These are phyloP conservation scores for Pestalotiopsis fici DNA, from an alignment of 2,329 filamentous ascomycete species.

Conservation along the genomic window DNA sequence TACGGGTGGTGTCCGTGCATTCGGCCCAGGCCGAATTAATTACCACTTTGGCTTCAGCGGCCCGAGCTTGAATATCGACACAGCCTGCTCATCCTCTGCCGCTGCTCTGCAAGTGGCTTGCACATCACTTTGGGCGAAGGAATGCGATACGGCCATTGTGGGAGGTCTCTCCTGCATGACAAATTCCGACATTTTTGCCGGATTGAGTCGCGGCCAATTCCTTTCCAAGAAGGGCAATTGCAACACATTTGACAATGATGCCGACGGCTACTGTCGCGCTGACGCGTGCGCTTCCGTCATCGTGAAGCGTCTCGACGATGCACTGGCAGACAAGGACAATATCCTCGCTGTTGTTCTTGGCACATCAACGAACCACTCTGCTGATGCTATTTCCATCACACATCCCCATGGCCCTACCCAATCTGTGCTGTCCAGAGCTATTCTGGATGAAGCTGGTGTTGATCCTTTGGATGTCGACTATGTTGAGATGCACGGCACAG, in stretches of 20 bases:
- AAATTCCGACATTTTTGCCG: conserved; percentile 79
- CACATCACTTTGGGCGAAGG: conserved; percentile 71
- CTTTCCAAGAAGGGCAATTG: conserved; percentile 75
- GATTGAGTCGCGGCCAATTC: conserved; percentile 76
- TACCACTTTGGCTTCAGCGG: conserved; percentile 42
- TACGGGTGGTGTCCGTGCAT: conserved; percentile 50
- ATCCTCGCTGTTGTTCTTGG: conserved; percentile 76
- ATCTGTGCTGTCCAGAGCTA: conserved; percentile 67
- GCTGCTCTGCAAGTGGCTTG: conserved; percentile 50
- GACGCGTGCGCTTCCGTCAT: conserved; percentile 76
- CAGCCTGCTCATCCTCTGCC: conserved; percentile 40
- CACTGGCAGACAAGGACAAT: conserved; percentile 74
- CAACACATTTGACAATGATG: conserved; percentile 79
- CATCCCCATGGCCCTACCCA: conserved; percentile 80
- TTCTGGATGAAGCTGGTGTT: conserved; percentile 72
- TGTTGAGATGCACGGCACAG: conserved; percentile 88
- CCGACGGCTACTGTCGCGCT: conserved; percentile 81
- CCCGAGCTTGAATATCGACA: conserved; percentile 38
- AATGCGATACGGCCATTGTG: conserved; percentile 79
- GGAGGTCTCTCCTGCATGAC: conserved; percentile 79
- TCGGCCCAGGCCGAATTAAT: conserved; percentile 50
- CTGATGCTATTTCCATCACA: conserved; percentile 80
- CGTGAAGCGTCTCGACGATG: conserved; percentile 79
- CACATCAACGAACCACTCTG: conserved; percentile 78
- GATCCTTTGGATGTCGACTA: conserved; percentile 79